Percentiles rank a stretch among this genome's conserved stretches.
Conservation (phyloP, 1,284 basidiomycete species). For the Trametes hirsuta region DNA sequence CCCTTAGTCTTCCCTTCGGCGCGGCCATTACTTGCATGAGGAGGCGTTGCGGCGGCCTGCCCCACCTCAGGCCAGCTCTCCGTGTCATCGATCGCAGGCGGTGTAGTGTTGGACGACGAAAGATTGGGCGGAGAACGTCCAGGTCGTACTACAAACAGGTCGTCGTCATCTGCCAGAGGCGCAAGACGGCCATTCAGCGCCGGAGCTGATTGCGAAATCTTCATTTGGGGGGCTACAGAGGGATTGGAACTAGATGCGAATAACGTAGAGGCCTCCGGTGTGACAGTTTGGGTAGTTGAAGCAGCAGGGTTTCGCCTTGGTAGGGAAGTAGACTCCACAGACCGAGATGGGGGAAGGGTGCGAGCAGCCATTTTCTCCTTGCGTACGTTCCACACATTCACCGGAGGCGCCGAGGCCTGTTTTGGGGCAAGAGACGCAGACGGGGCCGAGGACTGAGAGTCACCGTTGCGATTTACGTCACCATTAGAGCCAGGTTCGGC, state of each 20-base stretch:
- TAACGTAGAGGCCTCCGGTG: not conserved
- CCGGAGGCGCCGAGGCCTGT: slow-evolving; percentile 30
- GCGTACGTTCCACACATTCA: slow-evolving; percentile 55
- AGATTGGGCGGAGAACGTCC: slow-evolving; percentile 18
- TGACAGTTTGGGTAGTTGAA: slow-evolving; percentile 4
- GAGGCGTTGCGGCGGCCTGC: slow-evolving; percentile 31
- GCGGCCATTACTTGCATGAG: slow-evolving; percentile 21
- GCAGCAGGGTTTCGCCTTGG: not conserved
- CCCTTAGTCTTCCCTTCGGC: slow-evolving; percentile 27
- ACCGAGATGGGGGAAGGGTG: slow-evolving; percentile 15
- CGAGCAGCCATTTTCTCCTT: slow-evolving; percentile 50
- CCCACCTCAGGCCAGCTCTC: slow-evolving; percentile 55
- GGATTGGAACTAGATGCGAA: slow-evolving; percentile 6
- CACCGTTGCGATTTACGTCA: slow-evolving; percentile 25
- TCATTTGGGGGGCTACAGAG: slow-evolving; percentile 9
- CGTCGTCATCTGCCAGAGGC: slow-evolving; percentile 33
- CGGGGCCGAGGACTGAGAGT: slow-evolving; percentile 15
- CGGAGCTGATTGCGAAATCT: slow-evolving; percentile 2
- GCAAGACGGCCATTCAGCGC: slow-evolving; percentile 14
- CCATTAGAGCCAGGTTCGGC: slow-evolving; percentile 21
- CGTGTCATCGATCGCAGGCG: slow-evolving; percentile 38
- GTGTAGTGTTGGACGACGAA: slow-evolving; percentile 19
- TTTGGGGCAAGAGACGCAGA: slow-evolving; percentile 14
- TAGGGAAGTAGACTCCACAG: slow-evolving; percentile 13
- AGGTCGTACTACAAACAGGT: slow-evolving; percentile 47